Percentiles rank a stretch among this genome's conserved stretches.
These are phyloP conservation scores for Termitomyces sp. DNA, from an alignment of 768 basidiomycete genomes.

Conservation along the genomic window DNA sequence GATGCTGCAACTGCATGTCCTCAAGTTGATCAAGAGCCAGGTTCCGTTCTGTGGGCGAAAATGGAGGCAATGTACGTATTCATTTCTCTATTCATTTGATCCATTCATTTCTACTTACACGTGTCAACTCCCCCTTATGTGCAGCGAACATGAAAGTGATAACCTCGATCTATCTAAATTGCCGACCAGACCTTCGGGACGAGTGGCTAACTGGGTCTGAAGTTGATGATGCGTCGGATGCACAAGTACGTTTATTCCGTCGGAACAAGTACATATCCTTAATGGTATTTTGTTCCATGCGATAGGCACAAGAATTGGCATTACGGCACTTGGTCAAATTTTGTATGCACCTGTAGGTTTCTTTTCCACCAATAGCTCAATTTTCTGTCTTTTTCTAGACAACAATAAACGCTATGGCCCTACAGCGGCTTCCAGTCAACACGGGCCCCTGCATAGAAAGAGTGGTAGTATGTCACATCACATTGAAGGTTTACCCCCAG, in stretches of 20 bases:
- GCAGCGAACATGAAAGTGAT: constrained; percentile 99
- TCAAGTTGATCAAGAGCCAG: constrained; percentile 98
- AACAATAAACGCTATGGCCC: constrained; percentile 87
- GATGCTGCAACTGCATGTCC: constrained; percentile 86
- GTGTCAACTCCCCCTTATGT: background rate
- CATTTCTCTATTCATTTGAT: background rate
- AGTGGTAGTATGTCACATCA: constrained; percentile 82
- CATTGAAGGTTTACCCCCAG: constrained; percentile 69
- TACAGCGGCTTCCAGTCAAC: constrained; percentile 43
- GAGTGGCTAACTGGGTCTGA: constrained; percentile 96
- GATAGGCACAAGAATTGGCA: constrained; percentile 90
- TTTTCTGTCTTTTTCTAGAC: constrained; percentile 37
- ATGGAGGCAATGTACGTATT: constrained; percentile 86
- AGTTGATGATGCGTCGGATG: constrained; percentile 87
- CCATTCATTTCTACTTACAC: background rate
- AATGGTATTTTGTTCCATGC: background rate
- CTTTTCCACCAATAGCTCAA: background rate
- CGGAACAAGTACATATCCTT: constrained; percentile 3
- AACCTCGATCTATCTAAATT: constrained; percentile 96
- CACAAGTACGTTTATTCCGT: constrained; percentile 48
- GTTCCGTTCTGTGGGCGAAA: constrained; percentile 97
- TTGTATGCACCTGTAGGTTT: constrained; percentile 45
- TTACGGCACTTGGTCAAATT: constrained; percentile 92
- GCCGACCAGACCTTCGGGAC: constrained; percentile 92
- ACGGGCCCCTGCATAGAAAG: constrained; percentile 59